Base-by-base conservation (phyloP, 1,284 basidiomycete species). In the Meira nashicola region DNA sequence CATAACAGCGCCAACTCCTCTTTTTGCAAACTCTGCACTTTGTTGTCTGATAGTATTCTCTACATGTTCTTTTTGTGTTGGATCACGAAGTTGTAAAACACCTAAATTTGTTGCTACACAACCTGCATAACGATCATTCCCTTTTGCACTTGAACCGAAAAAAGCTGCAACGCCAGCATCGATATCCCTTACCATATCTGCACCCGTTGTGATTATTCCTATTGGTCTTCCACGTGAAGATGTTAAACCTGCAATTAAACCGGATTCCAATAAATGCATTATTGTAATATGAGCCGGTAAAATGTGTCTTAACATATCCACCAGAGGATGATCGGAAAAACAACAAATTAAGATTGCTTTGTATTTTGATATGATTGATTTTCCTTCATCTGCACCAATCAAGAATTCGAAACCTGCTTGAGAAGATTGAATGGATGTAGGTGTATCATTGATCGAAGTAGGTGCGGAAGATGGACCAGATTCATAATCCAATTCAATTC, bases 291-390 rank as follows among this genome's bases (percentile, higher is more conserved):
- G 7, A 2, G 23, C 23, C 7, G 68, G 57, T 8, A 15, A 46
- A 12, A 40, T 28, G 17, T 54, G 54, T 2, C 65, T 43, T 7
- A 73, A 15, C 55, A 73, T 71, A 1, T 55, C 46, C 6, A 62
- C 67, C 0, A 73, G 56, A 1, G 71, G 69, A 41, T 73, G 71
- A 49, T 68, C 61, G n/a, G 58, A 62, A 44, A 73, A 73, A 44
- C 71, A 73, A 12, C 67, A 67, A 9, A 73, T 60, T 2, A 73
- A 39, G 46, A 67, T 65, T 0, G 65, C 67, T 1, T 43, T 48
- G 7, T 60, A 53, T 0, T 17, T 39, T 48, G 46, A 14, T 21
- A 17, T 5, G 3, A 23, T 8, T 23, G 46, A 48, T 19, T 15
- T 25, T 19, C 7, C 46, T 9, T 48, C 12, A 23, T 17, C 25